Evolutionary conservation across 148 eudicot species (phyloP).

Genomic region (Rhododendron griersonianum): DNA sequence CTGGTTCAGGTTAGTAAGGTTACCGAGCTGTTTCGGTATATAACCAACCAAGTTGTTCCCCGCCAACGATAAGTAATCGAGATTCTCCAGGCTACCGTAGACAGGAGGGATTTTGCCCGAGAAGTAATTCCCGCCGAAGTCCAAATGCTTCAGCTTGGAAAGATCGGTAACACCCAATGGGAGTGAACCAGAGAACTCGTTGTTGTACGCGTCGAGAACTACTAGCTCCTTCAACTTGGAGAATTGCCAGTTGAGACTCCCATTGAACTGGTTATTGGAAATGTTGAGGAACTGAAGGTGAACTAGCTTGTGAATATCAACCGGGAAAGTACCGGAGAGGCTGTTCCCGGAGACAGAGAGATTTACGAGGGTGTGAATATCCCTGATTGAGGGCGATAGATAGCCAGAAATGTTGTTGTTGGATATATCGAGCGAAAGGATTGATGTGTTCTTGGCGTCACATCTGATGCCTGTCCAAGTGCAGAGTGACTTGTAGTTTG

Average conservation of each 20-base stretch:
- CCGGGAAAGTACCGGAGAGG: slow-evolving; percentile 32
- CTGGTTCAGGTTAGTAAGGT: slow-evolving; percentile 29
- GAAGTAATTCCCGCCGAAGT: slow-evolving; percentile 57
- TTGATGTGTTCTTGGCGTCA: slow-evolving; percentile 16
- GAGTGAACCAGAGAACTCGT: slow-evolving; percentile 41
- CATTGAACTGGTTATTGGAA: slow-evolving; percentile 50
- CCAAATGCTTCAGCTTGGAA: slow-evolving; percentile 32
- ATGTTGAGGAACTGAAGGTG: slow-evolving; percentile 52
- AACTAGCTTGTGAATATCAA: slow-evolving; percentile 26
- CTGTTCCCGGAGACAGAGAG: slow-evolving; percentile 33
- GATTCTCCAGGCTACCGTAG: slow-evolving; percentile 31
- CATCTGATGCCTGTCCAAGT: slow-evolving; percentile 37
- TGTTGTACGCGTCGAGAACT: slow-evolving; percentile 46
- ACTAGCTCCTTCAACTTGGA: slow-evolving; percentile 24
- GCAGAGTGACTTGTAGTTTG: slow-evolving; percentile 30
- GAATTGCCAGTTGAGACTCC: slow-evolving; percentile 42
- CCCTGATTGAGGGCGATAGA: slow-evolving; percentile 32
- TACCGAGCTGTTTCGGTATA: slow-evolving; percentile 39
- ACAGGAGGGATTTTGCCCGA: slow-evolving; percentile 39
- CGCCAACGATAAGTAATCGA: slow-evolving; percentile 37
- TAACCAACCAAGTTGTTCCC: slow-evolving; percentile 43
- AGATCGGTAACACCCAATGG: slow-evolving; percentile 24
- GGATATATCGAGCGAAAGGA: slow-evolving; percentile 43
- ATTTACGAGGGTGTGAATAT: slow-evolving; percentile 29
- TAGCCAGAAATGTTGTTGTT: slow-evolving; percentile 43